Conservation (phyloP, 1,284 basidiomycete species). For the Malassezia cuniculi region DNA sequence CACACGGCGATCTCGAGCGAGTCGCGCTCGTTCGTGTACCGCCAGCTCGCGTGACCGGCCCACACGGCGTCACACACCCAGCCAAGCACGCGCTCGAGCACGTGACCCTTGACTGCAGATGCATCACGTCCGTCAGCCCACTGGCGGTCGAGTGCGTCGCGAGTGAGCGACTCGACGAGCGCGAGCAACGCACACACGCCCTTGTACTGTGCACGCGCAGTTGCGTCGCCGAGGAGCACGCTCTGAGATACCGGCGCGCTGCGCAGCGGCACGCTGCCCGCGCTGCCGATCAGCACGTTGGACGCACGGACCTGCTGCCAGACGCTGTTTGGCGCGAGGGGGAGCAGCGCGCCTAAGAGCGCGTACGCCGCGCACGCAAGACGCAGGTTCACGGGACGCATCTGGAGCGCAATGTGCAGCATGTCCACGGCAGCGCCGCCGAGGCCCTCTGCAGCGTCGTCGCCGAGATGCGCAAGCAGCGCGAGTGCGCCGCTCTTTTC, state of each 20-base stretch:
- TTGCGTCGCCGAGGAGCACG: constrained; percentile 59
- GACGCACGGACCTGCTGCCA: constrained; percentile 75
- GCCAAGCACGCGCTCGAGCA: constrained; percentile 59
- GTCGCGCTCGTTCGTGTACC: constrained; percentile 62
- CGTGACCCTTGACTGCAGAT: constrained; percentile 63
- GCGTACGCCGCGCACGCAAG: constrained; percentile 67
- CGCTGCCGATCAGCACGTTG: constrained; percentile 57
- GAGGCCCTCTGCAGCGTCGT: constrained; percentile 46
- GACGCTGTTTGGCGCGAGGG: constrained; percentile 61
- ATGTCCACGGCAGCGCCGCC: constrained; percentile 69
- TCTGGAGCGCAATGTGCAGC: constrained; percentile 63
- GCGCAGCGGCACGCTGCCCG: constrained; percentile 18
- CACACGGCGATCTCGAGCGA: constrained; percentile 64
- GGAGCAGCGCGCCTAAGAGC: constrained; percentile 64
- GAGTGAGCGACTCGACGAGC: constrained; percentile 61
- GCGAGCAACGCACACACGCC: constrained; percentile 66
- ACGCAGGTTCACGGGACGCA: constrained; percentile 51
- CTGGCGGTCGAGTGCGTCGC: constrained; percentile 57
- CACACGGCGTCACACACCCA: constrained; percentile 74
- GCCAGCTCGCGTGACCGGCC: constrained; percentile 69
- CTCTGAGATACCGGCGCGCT: constrained; percentile 38
- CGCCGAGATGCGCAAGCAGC: constrained; percentile 56
- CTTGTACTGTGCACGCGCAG: constrained; percentile 60
- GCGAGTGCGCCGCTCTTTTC: constrained; percentile 52
- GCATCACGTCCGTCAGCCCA: constrained; percentile 50